Base-by-base conservation (phyloP, 768 basidiomycete species). In the Tephrocybe sp. region DNA sequence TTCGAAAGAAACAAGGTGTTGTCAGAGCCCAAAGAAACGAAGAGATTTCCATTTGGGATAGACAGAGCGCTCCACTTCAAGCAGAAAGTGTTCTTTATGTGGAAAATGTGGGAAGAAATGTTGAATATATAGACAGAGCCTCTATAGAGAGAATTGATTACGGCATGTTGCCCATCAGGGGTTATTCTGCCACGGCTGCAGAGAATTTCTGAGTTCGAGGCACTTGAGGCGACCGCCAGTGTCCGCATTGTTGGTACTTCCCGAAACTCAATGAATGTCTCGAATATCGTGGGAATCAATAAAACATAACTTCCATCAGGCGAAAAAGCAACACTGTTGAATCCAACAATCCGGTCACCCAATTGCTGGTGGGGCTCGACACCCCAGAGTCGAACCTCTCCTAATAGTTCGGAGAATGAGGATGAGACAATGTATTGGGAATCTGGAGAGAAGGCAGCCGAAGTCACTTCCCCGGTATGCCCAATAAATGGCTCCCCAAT, bases 361-460 rank as follows among this genome's bases (percentile, higher is more conserved):
- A 49, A 2, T 44, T 43, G 28, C 15, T 24, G 34, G 8, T 51
- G 55, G 6, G 45, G 56, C 17, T 38, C 18, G 20, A 50, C 53
- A 52, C 58, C 51, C 62, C 63, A 62, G 4, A 64, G 45, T 6
- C 52, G 37, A 14, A 62, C 47, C 11, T 54, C 45, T n/a, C n/a
- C n/a, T n/a, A n/a, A n/a, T n/a, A n/a, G n/a, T 0, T n/a, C 3
- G 38, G 59, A 54, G 1, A 26, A 5, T 1, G 56, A 57, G 4
- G 53, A 54, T 28, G 61, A 60, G 4, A 50, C 55, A 39, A 62
- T 55, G 3, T 41, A 41, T 2, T 7, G 57, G 25, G 54, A 61
- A 48, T 63, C 51, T n/a, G 45, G 40, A 4, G 58, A 61, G 26
- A 63, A 56, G 9, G 54, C 53, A 26, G 57, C 34, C n/a, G 52